Evolutionary conservation across 2,329 filamentous ascomycete species (phyloP).

Genomic region (Herpotrichia juniperi): DNA sequence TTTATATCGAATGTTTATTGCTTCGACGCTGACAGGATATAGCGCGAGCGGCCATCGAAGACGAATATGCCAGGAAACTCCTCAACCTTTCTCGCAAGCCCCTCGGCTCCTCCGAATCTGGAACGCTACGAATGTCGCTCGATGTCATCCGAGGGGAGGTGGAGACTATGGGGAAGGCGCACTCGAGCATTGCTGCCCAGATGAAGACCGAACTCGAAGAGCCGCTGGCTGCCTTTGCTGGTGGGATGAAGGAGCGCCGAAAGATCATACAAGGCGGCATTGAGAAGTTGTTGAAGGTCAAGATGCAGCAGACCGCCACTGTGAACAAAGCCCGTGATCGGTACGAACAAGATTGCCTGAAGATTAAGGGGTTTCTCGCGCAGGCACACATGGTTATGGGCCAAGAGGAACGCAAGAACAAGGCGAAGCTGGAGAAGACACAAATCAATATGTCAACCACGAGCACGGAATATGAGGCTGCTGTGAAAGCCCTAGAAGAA

Average conservation of each 20-base stretch:
- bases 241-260: slow-evolving; percentile 92
- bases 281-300: slow-evolving; percentile 91
- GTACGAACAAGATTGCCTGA: slow-evolving; percentile 96
- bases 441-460: slow-evolving; percentile 92
- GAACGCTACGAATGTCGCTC: slow-evolving; percentile 81
- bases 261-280: slow-evolving; percentile 96
- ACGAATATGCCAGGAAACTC: slow-evolving; percentile 92
- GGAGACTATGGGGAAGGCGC: slow-evolving; percentile 92
- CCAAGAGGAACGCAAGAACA: slow-evolving; percentile 98
- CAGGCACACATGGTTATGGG: slow-evolving; percentile 99
- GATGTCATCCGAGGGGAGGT: slow-evolving; percentile 89
- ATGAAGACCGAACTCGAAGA: slow-evolving; percentile 98
- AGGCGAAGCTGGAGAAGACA: slow-evolving; percentile 97
- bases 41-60: slow-evolving; percentile 93
- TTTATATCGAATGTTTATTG: slow-evolving; percentile 3
- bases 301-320: slow-evolving; percentile 85
- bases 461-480: slow-evolving; percentile 91
- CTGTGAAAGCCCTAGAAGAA: slow-evolving; percentile 91
- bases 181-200: slow-evolving; percentile 85
- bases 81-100: slow-evolving; percentile 85
- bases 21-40: slow-evolving; percentile 15
- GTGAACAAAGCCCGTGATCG: slow-evolving; percentile 97
- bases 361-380: slow-evolving; percentile 97
- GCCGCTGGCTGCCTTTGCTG: slow-evolving; percentile 86
- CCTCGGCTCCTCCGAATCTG: slow-evolving; percentile 84